These are phyloP conservation scores for Coffea canephora DNA, from an alignment of 257 asterid species.

Conservation along the genomic window DNA sequence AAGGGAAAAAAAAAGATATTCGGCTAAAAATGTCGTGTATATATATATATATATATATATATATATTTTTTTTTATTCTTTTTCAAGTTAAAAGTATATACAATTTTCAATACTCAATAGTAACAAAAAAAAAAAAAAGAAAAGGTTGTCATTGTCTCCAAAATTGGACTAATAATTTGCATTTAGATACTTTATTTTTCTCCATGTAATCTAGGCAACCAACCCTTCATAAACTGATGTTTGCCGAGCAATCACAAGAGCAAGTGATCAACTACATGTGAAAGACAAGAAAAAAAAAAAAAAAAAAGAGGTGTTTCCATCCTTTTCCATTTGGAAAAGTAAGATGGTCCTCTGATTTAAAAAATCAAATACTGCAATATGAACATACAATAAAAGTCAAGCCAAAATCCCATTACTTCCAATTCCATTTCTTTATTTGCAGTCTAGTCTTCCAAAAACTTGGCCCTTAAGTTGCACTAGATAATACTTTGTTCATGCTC, in stretches of 20 bases:
- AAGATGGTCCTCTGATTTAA: not conserved
- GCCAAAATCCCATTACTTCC: not conserved
- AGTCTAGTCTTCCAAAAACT: not conserved
- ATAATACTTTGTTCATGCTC: not conserved
- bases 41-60: no score
- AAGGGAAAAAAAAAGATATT: no score
- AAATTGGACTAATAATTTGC: no score
- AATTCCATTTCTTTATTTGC: not conserved
- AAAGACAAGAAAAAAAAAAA: not conserved
- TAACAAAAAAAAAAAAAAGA: no score
- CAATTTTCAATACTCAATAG: no score
- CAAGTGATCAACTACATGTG: not conserved
- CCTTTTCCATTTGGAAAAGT: not conserved
- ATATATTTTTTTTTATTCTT: no score
- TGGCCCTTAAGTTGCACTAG: conserved; percentile 2
- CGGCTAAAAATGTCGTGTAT: no score
- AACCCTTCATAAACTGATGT: not conserved
- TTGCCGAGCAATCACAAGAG: not conserved
- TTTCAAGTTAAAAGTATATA: no score
- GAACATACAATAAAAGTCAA: not conserved
- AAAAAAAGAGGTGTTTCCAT: not conserved
- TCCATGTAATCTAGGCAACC: not conserved
- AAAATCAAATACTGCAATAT: not conserved
- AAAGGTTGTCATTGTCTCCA: no score
- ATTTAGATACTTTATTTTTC: no score